Conservation (phyloP, 768 basidiomycete species). For the Lactifluus volemus region DNA sequence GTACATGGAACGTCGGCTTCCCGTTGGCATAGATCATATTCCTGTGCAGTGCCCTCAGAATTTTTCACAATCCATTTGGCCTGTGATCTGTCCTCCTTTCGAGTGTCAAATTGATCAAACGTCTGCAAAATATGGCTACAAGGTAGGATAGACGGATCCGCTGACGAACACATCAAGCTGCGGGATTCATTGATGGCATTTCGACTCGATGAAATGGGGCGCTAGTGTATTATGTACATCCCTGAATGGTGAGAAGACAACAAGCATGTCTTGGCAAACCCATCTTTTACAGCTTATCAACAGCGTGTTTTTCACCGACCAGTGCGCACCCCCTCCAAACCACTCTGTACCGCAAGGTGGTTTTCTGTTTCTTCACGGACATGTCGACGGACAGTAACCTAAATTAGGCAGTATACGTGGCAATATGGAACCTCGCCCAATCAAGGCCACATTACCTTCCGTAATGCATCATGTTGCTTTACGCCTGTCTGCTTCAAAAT, state of each 20-base stretch:
- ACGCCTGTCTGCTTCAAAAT: no score
- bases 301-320: background rate
- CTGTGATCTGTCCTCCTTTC: background rate
- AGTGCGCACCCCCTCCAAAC: background rate
- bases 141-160: background rate
- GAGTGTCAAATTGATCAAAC: background rate
- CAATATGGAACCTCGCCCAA: no score
- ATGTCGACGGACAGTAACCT: background rate
- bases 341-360: background rate
- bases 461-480: no score
- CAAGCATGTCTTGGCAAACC: no score
- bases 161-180: background rate
- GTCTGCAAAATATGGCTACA: background rate
- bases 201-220: no score
- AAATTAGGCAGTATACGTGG: background rate
- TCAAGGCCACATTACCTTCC: no score
- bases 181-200: background rate
- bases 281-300: background rate
- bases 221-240: no score
- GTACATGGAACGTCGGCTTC: background rate
- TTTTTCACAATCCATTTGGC: background rate
- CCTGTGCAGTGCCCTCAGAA: background rate
- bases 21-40: background rate
- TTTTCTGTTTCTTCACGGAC: background rate
- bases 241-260: no score